Evolutionary conservation across 1,284 basidiomycete species (phyloP).

Genomic region (Apiotrichum montevideense): DNA sequence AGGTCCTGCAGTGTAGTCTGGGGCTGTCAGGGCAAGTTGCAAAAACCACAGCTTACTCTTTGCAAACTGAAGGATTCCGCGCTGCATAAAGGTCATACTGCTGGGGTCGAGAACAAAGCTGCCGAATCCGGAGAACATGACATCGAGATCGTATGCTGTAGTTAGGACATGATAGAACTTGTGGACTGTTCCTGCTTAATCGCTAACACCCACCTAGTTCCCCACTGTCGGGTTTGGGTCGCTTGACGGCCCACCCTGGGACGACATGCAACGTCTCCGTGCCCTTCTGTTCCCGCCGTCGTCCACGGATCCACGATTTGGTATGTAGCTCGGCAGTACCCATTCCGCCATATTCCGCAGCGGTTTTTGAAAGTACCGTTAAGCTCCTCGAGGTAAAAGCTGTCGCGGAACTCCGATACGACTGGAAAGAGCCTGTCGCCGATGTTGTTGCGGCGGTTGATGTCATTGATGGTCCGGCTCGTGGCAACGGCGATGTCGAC

Average conservation of each 20-base stretch:
- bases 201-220: conserved; percentile 2
- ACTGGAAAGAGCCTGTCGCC: no score
- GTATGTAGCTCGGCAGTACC: no score
- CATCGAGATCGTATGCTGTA: conserved; percentile 13
- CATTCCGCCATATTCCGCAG: no score
- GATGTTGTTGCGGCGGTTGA: neutral
- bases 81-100: conserved; percentile 63
- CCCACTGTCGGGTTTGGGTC: conserved; percentile 16
- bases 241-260: conserved; percentile 39
- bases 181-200: no score
- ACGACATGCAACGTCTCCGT: conserved; percentile 29
- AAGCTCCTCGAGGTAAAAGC: no score
- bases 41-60: conserved; percentile 53
- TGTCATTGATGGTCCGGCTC: no score
- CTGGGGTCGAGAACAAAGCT: conserved; percentile 58
- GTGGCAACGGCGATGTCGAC: no score
- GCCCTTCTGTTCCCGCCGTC: neutral
- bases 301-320: no score
- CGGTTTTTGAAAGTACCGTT: no score
- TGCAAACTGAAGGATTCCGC: conserved; percentile 67
- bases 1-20: neutral
- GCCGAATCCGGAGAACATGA: conserved; percentile 41
- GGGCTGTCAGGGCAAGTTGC: neutral
- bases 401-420: no score
- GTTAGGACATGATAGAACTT: neutral